Percentiles rank a stretch among this genome's conserved stretches.
These are phyloP conservation scores for Vitis hybrid DNA, from an alignment of 177 flowering plant genomes.

Conservation along the genomic window DNA sequence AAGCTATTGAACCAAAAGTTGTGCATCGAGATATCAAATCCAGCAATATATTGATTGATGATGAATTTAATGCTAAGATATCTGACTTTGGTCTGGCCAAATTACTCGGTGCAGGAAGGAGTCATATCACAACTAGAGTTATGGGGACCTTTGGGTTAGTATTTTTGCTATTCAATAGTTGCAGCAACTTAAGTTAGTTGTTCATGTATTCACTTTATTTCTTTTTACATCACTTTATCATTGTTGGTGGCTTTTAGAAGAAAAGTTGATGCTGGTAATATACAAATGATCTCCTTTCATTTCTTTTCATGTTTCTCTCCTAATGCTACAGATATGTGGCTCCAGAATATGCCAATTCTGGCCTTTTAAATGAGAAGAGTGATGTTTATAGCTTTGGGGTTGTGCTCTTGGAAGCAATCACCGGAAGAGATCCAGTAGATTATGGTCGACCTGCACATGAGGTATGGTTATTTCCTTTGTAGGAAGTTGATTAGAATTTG, in stretches of 20 bases:
- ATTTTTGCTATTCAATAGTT: not conserved
- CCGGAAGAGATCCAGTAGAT: slow-evolving; percentile 69
- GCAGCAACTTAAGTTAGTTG: not conserved
- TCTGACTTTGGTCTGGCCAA: slow-evolving; percentile 75
- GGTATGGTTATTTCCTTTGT: slow-evolving; percentile 25
- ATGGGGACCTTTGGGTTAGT: slow-evolving; percentile 72
- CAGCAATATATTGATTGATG: slow-evolving; percentile 63
- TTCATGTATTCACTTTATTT: not conserved
- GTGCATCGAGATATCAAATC: slow-evolving; percentile 71
- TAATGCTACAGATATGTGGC: slow-evolving; percentile 53
- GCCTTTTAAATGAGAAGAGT: slow-evolving; percentile 66
- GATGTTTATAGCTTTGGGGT: slow-evolving; percentile 72
- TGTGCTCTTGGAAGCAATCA: slow-evolving; percentile 60
- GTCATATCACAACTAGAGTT: slow-evolving; percentile 61
- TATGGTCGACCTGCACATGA: slow-evolving; percentile 53
- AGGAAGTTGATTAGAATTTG: too few relatives aligned
- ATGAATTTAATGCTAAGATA: slow-evolving; percentile 56
- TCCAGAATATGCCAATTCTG: slow-evolving; percentile 71
- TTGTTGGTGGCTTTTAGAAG: not conserved
- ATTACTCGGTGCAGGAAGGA: slow-evolving; percentile 56
- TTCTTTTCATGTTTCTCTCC: slow-evolving; percentile 1
- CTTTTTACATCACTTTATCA: not conserved
- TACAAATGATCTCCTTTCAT: not conserved
- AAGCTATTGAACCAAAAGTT: slow-evolving; percentile 63
- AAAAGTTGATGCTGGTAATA: not conserved